Evolutionary conservation across 768 basidiomycete genomes (phyloP).

Genomic region (Xerocomellus intermedius): DNA sequence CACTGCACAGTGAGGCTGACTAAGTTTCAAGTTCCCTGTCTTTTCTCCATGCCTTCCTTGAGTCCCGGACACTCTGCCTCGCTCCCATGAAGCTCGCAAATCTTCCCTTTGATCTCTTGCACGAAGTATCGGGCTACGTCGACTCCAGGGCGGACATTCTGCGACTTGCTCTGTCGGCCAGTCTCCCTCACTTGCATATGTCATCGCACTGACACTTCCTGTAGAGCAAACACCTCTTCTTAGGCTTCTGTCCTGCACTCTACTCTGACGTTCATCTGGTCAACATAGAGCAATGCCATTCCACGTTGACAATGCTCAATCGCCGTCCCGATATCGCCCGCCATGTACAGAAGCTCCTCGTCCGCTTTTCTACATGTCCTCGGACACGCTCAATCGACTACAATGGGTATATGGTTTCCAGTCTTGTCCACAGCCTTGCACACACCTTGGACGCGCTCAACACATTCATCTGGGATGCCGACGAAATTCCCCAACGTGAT

Average conservation of each 20-base stretch:
- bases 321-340: slow-evolving; percentile 56
- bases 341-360: slow-evolving; percentile 59
- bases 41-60: background rate
- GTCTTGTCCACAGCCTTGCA: slow-evolving; percentile 50
- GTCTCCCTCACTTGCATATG: slow-evolving; percentile 26
- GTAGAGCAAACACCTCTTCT: slow-evolving; percentile 57
- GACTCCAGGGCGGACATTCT: slow-evolving; percentile 53
- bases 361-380: slow-evolving; percentile 39
- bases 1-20: background rate
- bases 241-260: slow-evolving; percentile 52
- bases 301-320: slow-evolving; percentile 64
- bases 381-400: slow-evolving; percentile 13
- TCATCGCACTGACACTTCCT: slow-evolving; percentile 4
- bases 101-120: slow-evolving; percentile 60
- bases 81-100: slow-evolving; percentile 16
- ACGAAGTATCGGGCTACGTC: slow-evolving; percentile 60
- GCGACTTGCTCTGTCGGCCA: slow-evolving; percentile 57
- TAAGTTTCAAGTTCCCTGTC: background rate
- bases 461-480: slow-evolving; percentile 71
- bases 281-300: slow-evolving; percentile 56
- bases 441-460: slow-evolving; percentile 60
- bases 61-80: background rate
- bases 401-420: slow-evolving; percentile 41
- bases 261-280: slow-evolving; percentile 58
- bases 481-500: slow-evolving; percentile 61